A percentile compares a stretch with the other conserved stretches of the same genome.
Conservation (phyloP, 768 basidiomycete genomes). For the Termitomyces sp. region DNA sequence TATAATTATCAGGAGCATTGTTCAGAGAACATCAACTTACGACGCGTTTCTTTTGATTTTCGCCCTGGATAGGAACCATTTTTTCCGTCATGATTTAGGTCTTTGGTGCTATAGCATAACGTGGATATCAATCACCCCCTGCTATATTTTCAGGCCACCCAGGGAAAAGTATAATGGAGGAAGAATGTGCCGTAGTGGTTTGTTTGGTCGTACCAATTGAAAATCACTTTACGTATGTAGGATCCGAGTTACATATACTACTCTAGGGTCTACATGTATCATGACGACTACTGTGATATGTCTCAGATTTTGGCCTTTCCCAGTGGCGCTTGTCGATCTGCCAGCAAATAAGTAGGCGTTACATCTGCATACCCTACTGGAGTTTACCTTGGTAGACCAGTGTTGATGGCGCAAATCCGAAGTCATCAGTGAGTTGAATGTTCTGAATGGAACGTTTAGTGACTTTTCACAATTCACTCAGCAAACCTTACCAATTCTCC, state of each 20-base stretch:
- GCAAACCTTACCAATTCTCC: slow-evolving; percentile 65
- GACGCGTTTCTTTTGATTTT: slow-evolving; percentile 80
- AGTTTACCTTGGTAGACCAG: slow-evolving; percentile 64
- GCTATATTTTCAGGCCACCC: background rate
- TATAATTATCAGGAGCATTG: background rate
- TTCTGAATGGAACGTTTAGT: slow-evolving; percentile 35
- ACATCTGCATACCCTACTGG: slow-evolving; percentile 5
- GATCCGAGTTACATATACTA: background rate
- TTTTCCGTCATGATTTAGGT: slow-evolving; percentile 36
- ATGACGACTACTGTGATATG: background rate
- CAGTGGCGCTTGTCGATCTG: slow-evolving; percentile 53
- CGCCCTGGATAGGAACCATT: slow-evolving; percentile 68
- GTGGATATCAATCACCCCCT: background rate
- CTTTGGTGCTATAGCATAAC: slow-evolving; percentile 9
- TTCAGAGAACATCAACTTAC: slow-evolving; percentile 45
- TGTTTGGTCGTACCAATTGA: slow-evolving; percentile 6
- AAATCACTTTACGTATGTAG: background rate
- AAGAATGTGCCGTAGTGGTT: slow-evolving; percentile 1
- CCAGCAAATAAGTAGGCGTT: background rate
- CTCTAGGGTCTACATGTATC: background rate
- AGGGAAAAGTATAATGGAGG: background rate
- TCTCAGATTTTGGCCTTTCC: slow-evolving; percentile 64
- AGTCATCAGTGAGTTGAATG: slow-evolving; percentile 66
- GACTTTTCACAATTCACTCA: slow-evolving; percentile 4
- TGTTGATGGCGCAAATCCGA: slow-evolving; percentile 86